A percentile compares a stretch with the other conserved stretches of the same genome.
Conservation (phyloP, 768 basidiomycete genomes). For the Leccinum boreale region DNA sequence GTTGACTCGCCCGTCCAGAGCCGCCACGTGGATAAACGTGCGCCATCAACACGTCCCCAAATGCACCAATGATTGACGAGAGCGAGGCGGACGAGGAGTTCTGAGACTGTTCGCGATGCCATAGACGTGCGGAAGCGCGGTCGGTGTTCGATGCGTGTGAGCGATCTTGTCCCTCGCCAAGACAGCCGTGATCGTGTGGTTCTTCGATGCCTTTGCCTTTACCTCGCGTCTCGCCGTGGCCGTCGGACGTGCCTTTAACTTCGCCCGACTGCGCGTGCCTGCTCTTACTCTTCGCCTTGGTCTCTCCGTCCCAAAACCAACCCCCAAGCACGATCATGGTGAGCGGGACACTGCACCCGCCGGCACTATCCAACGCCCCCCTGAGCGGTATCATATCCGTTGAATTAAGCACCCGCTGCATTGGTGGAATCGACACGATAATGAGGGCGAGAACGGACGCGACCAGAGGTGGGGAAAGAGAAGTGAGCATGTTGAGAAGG, state of each 20-base stretch:
- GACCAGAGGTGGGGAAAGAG: conserved; percentile 90
- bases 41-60: conserved; percentile 15
- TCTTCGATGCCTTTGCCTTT: conserved; percentile 9
- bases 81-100: conserved; percentile 16
- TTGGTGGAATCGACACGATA: conserved; percentile 71
- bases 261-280: neutral
- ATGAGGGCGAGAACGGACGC: conserved; percentile 71
- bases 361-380: conserved; percentile 62
- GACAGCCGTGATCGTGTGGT: neutral
- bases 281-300: neutral
- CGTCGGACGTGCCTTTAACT: neutral
- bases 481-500: conserved; percentile 29
- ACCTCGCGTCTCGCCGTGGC: neutral
- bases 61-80: conserved; percentile 19
- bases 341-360: conserved; percentile 80
- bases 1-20: neutral
- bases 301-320: conserved; percentile 65
- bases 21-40: conserved; percentile 3
- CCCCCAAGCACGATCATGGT: conserved; percentile 91
- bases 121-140: neutral
- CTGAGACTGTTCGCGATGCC: neutral
- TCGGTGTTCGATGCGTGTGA: neutral
- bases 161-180: neutral
- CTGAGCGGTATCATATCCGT: conserved; percentile 62
- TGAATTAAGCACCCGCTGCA: conserved; percentile 66